Evolutionary conservation across 2,329 filamentous ascomycete species (phyloP).

Genomic region (Myotisia sp.): DNA sequence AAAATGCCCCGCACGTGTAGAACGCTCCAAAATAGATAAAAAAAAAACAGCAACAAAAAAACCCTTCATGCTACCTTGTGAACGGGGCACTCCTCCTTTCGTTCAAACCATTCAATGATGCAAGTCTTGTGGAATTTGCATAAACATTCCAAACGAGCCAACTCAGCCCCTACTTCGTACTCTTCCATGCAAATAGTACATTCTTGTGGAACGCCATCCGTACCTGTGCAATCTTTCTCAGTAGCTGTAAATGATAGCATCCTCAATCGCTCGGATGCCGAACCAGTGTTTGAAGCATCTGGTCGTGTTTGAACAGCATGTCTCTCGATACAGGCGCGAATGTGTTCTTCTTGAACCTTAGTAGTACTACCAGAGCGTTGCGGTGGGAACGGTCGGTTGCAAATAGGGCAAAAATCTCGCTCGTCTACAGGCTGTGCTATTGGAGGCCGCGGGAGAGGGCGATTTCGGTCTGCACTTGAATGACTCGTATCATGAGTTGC

Average conservation of each 20-base stretch:
- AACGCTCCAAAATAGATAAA: slow-evolving; percentile 1
- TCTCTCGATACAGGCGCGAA: slow-evolving; percentile 31
- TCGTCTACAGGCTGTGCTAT: slow-evolving; percentile 21
- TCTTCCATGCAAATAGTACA: slow-evolving; percentile 54
- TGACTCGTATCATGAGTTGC: no score
- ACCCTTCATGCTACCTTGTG: slow-evolving; percentile 33
- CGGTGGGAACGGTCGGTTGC: slow-evolving; percentile 27
- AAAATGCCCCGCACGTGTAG: no score
- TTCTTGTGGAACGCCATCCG: slow-evolving; percentile 40
- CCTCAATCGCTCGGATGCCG: slow-evolving; percentile 14
- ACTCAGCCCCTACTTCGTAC: slow-evolving; percentile 44
- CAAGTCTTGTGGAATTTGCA: slow-evolving; percentile 51
- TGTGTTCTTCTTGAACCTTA: slow-evolving; percentile 31
- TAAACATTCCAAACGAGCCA: slow-evolving; percentile 47
- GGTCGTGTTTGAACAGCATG: slow-evolving; percentile 13
- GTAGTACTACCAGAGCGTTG: slow-evolving; percentile 26
- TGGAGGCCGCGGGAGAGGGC: slow-evolving; percentile 12
- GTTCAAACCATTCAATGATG: slow-evolving; percentile 47
- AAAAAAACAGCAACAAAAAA: neutral
- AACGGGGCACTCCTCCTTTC: slow-evolving; percentile 45
- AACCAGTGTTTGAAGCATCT: slow-evolving; percentile 2
- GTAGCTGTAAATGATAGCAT: slow-evolving; percentile 41
- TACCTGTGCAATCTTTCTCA: slow-evolving; percentile 48
- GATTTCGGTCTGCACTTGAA: slow-evolving; percentile 6
- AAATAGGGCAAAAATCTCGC: slow-evolving; percentile 35